These are phyloP conservation scores for Phytophthora sojae DNA, from an alignment of 352 stramenopile genomes.

Conservation along the genomic window DNA sequence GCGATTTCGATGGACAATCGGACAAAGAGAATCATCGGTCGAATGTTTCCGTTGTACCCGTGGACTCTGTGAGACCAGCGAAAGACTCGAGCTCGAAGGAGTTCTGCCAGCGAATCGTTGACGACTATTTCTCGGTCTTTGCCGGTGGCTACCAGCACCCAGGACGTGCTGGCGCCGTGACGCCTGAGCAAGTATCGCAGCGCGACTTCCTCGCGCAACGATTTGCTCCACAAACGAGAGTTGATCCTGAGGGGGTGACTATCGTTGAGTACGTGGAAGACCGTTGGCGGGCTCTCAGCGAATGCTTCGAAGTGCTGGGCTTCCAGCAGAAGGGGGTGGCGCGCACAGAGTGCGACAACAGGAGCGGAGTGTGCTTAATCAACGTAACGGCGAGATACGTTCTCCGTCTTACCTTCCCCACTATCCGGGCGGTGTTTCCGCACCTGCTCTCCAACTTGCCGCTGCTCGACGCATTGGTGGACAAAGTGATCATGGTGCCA, in stretches of 20 bases:
- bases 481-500: conserved; percentile 16
- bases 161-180: not conserved
- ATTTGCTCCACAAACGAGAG: not conserved
- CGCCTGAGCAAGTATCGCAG: conserved; percentile 1
- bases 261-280: conserved; percentile 1
- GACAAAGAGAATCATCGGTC: not conserved
- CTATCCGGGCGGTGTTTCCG: conserved; percentile 9
- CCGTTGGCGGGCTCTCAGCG: not conserved
- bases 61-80: not conserved
- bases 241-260: not conserved
- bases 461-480: conserved; percentile 3
- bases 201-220: conserved; percentile 12
- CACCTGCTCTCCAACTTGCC: conserved; percentile 9
- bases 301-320: conserved; percentile 12
- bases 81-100: not conserved
- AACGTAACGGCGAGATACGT: conserved; percentile 5
- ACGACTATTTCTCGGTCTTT: conserved; percentile 23
- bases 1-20: not conserved
- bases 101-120: conserved; percentile 19
- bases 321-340: conserved; percentile 17
- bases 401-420: conserved; percentile 8
- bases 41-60: not conserved
- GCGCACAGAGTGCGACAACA: not conserved
- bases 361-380: not conserved
- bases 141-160: not conserved